Percentiles rank a stretch among this genome's conserved stretches.
These are phyloP conservation scores for Heritiera fomes DNA, from an alignment of 345 rosid genomes.

Conservation along the genomic window DNA sequence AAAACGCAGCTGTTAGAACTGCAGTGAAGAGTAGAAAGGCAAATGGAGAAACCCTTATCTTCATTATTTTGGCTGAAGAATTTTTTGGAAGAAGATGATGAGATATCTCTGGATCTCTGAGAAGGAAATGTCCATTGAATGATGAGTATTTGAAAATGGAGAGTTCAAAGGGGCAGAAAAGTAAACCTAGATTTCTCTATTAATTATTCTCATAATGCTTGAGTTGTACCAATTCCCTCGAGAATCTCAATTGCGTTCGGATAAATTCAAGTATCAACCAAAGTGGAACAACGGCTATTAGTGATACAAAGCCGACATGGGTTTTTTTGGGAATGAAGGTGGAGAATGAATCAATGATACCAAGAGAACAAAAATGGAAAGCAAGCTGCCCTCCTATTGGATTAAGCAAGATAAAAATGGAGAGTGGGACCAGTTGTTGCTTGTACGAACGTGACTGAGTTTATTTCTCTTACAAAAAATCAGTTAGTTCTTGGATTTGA, in stretches of 20 bases:
- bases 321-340: constrained; percentile 30
- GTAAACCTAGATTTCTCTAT: not conserved
- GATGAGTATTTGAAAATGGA: constrained; percentile 22
- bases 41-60: constrained; percentile 42
- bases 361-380: constrained; percentile 27
- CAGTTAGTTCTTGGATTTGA: constrained; percentile 35
- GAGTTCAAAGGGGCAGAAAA: constrained; percentile 23
- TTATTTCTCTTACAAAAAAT: constrained; percentile 26
- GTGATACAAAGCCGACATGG: constrained; percentile 27
- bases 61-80: constrained; percentile 17
- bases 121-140: constrained; percentile 26
- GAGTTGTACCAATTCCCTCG: too few species aligned
- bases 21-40: constrained; percentile 35
- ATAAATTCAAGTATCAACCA: not conserved
- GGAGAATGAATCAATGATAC: constrained; percentile 2
- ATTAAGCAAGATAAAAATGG: constrained; percentile 19
- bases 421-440: constrained; percentile 23
- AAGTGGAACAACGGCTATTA: not conserved
- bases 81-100: constrained; percentile 14
- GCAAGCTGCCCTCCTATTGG: constrained; percentile 61
- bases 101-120: constrained; percentile 28
- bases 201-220: constrained; percentile 10
- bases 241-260: not conserved
- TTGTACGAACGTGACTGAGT: constrained; percentile 14
- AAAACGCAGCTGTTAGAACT: constrained; percentile 38